phyloP scores from a whole-genome alignment of 1,284 basidiomycete species.

The Leccinum ponderosum region DNA sequence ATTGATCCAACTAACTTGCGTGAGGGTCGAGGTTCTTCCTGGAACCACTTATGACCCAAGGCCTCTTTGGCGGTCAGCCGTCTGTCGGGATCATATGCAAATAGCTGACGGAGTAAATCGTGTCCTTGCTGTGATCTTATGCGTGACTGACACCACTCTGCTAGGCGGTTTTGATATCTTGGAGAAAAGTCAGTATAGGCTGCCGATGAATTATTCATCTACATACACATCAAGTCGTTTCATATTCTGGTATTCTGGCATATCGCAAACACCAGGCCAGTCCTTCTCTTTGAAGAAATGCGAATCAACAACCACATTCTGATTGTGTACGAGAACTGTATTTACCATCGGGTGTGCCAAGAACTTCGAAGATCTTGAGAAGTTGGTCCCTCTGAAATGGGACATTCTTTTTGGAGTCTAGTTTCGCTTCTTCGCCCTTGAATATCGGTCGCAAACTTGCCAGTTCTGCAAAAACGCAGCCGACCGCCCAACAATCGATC shows the following conservation, averaged over 20 bases:
- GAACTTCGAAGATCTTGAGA: constrained; percentile 91
- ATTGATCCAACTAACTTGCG: constrained; percentile 54
- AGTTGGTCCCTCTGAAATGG: constrained; percentile 96
- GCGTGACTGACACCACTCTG: constrained; percentile 77
- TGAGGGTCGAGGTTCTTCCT: constrained; percentile 74
- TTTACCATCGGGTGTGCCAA: constrained; percentile 86
- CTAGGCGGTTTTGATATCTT: constrained; percentile 68
- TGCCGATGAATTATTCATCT: not conserved
- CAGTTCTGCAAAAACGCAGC: constrained; percentile 96
- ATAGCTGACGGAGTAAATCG: constrained; percentile 83
- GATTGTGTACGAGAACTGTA: constrained; percentile 1
- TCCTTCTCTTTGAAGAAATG: constrained; percentile 56
- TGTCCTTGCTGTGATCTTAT: constrained; percentile 66
- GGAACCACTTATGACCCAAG: constrained; percentile 80
- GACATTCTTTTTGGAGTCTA: constrained; percentile 90
- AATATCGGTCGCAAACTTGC: constrained; percentile 94
- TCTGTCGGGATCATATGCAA: constrained; percentile 89
- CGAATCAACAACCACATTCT: not conserved
- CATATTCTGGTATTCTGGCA: constrained; percentile 89
- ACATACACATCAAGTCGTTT: constrained; percentile 75
- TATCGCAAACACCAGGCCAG: constrained; percentile 86
- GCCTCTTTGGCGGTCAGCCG: constrained; percentile 84
- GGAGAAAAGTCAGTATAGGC: constrained; percentile 7
- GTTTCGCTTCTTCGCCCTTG: constrained; percentile 98
- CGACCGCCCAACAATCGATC: constrained; percentile 95